A percentile compares a stretch with the other conserved stretches of the same genome.
Conservation (phyloP, 495 filamentous ascomycete genomes). For the Neurospora sublineolata region DNA sequence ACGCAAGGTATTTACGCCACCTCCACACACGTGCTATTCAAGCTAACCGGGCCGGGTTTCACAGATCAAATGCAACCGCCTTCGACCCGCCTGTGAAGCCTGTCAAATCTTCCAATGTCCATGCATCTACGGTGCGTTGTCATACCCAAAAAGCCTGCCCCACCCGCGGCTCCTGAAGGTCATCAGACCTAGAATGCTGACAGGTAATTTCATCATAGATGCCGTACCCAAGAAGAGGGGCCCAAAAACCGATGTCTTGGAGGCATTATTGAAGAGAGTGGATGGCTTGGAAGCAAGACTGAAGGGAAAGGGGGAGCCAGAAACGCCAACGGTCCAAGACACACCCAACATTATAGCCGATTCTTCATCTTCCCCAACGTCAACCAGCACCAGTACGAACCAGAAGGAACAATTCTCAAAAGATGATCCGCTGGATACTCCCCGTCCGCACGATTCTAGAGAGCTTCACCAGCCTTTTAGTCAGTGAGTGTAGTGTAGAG, state of each 20-base stretch:
- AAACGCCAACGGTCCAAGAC: conserved; percentile 30
- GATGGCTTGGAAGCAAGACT: conserved; percentile 72
- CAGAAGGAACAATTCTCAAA: background rate
- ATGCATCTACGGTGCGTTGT: conserved; percentile 69
- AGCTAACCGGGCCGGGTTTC: conserved; percentile 6
- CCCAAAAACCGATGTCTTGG: conserved; percentile 78
- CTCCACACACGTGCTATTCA: background rate
- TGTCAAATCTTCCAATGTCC: conserved; percentile 80
- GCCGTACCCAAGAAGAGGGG: conserved; percentile 81
- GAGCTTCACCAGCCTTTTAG: background rate
- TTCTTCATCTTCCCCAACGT: conserved; percentile 7
- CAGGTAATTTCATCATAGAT: conserved; percentile 37
- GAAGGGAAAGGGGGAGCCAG: conserved; percentile 47
- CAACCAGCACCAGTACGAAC: background rate
- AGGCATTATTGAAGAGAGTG: conserved; percentile 71
- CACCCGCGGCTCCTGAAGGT: background rate
- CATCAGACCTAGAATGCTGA: background rate
- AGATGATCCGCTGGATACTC: background rate
- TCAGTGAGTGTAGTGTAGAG: background rate
- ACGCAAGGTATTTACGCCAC: conserved; percentile 50
- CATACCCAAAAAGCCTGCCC: background rate
- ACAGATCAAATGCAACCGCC: conserved; percentile 82
- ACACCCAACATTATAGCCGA: conserved; percentile 6
- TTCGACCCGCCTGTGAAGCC: conserved; percentile 73
- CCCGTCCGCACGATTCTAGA: background rate